Base-by-base conservation (phyloP, 495 filamentous ascomycete genomes). In the Beverwykella pulmonaria region DNA sequence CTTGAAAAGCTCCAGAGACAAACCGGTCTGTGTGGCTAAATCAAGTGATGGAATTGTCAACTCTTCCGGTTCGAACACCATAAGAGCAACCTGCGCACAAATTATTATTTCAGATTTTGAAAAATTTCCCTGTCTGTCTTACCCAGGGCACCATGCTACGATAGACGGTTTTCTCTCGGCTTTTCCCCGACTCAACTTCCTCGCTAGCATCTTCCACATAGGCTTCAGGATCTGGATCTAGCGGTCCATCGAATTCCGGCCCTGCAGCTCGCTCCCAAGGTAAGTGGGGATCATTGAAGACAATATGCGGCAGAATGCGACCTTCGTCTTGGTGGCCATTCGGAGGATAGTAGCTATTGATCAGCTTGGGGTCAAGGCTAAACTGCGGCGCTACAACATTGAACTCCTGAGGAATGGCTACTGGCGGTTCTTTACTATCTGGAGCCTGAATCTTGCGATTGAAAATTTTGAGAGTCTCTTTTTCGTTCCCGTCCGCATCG, bases 281-380 rank as follows among this genome's bases (percentile, higher is more conserved):
- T 0, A 83, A 49, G 41, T 80, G 75, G 0, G 79, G 75, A 59
- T 84, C 80, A n/a, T 71, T 80, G 26, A 85, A 70, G 0, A 83
- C 79, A 0, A 85, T 67, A 61, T 86, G 83, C 0, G 82, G 82
- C 6, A 84, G 70, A 0, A 77, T 77, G 22, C 68, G 27, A 5
- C 50, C 63, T 4, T 65, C 48, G 22, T 79, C 83, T 4, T 55
- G 27, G 30, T 77, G 69, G 12, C 80, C 83, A 1, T 70, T 61
- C 0, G 78, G 76, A 0, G 83, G 83, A 68, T 83, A 83, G 4
- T 55, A 17, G 0, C 59, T 72, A 65, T 83, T 34, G 15, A 83
- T 63, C 0, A n/a, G n/a, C 0, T 70, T 67, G 0, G 61, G 54
- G 9, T 27, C 22, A 4, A 61, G 9, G 6, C 5, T 9, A 25